Percentiles rank a stretch among this genome's conserved stretches.
These are phyloP conservation scores for Neophaeococcomyces aloes DNA, from an alignment of 2,329 filamentous ascomycete species.

Conservation along the genomic window DNA sequence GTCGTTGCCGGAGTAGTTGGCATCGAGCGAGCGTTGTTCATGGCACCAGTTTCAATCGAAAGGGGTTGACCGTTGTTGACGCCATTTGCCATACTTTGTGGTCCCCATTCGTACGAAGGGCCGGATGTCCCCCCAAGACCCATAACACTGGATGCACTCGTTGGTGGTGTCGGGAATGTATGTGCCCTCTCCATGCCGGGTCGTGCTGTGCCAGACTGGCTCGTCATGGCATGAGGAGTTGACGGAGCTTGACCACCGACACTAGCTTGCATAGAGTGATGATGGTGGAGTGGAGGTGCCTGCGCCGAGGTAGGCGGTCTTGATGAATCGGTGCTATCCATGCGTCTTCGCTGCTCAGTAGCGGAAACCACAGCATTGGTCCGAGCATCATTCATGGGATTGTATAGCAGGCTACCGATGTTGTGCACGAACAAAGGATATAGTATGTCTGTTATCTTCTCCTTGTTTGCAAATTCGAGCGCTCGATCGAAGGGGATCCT, in stretches of 20 bases:
- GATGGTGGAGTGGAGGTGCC: constrained; percentile 49
- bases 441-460: constrained; percentile 91
- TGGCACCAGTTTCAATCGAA: constrained; percentile 61
- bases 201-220: constrained; percentile 41
- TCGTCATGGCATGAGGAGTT: constrained; percentile 47
- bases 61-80: constrained; percentile 58
- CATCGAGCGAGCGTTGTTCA: constrained; percentile 68
- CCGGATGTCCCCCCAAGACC: constrained; percentile 61
- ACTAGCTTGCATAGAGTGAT: constrained; percentile 57
- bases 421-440: constrained; percentile 98
- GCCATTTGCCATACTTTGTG: constrained; percentile 50
- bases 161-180: constrained; percentile 87
- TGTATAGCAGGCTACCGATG: constrained; percentile 85
- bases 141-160: constrained; percentile 80
- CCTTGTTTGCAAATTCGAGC: constrained; percentile 98
- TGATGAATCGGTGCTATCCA: constrained; percentile 49
- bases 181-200: constrained; percentile 74
- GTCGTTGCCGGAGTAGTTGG: constrained; percentile 86
- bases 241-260: constrained; percentile 54
- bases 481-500: constrained; percentile 98
- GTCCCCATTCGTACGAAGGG: constrained; percentile 72
- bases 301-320: constrained; percentile 37
- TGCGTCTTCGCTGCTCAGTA: constrained; percentile 59
- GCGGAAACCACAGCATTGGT: constrained; percentile 82
- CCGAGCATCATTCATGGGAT: constrained; percentile 75